Conservation (phyloP, 306 rosid genomes). For the Prunus mira region DNA sequence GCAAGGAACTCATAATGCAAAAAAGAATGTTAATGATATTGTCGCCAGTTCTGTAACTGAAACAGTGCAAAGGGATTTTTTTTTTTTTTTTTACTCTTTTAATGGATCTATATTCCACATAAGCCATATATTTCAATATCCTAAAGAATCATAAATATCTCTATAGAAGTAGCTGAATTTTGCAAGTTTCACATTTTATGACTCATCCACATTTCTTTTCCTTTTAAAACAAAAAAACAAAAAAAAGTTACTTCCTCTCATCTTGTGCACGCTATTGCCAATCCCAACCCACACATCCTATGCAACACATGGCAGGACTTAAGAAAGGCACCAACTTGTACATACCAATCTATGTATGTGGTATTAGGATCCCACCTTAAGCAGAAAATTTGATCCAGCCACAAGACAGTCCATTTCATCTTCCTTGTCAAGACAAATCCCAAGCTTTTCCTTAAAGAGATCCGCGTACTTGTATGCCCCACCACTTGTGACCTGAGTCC, state of each 20-base stretch:
- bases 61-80: not conserved
- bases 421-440: conserved; percentile 76
- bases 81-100: not conserved
- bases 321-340: not conserved
- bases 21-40: not conserved
- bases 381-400: conserved; percentile 92
- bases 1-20: not conserved
- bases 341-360: conserved; percentile 20
- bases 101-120: not conserved
- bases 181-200: not conserved
- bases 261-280: not conserved
- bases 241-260: not conserved
- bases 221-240: not conserved
- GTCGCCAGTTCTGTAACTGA: no score
- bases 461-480: conserved; percentile 79
- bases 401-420: conserved; percentile 99
- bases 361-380: conserved; percentile 62
- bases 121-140: not conserved
- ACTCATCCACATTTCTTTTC: not conserved
- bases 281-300: conserved; percentile 3
- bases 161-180: not conserved
- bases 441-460: conserved; percentile 75
- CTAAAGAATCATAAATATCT: not conserved
- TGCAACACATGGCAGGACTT: conserved; percentile 3
- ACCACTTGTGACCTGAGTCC: conserved; percentile 86